phyloP scores from a whole-genome alignment of 495 filamentous ascomycete genomes.

The Penicillium crystallinum region DNA sequence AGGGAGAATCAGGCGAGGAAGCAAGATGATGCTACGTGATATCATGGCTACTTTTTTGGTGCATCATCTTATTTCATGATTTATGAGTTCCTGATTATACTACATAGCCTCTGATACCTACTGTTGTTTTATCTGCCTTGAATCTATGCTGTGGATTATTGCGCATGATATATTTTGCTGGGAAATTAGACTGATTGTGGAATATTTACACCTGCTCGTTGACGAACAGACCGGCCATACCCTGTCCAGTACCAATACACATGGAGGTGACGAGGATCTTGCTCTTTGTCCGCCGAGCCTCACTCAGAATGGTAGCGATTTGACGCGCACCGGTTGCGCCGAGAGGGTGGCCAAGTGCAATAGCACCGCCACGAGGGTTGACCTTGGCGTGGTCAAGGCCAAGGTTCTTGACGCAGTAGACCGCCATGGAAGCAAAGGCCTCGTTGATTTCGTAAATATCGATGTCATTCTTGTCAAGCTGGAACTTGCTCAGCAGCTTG shows the following conservation, averaged over 20 bases:
- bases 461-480: conserved; percentile 71
- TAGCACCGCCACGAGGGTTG: conserved; percentile 80
- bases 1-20: conserved; percentile 42
- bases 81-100: neutral
- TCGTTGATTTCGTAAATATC: conserved; percentile 95
- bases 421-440: conserved; percentile 95
- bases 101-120: neutral
- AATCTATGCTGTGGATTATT: neutral
- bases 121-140: neutral
- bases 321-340: conserved; percentile 75
- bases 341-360: conserved; percentile 77
- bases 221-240: conserved; percentile 82
- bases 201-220: conserved; percentile 59
- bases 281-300: conserved; percentile 71
- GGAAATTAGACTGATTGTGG: neutral
- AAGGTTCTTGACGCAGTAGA: conserved; percentile 79
- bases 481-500: conserved; percentile 80
- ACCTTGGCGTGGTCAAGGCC: conserved; percentile 78
- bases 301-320: conserved; percentile 78
- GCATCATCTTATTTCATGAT: neutral
- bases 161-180: neutral
- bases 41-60: neutral
- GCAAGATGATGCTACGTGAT: conserved; percentile 22
- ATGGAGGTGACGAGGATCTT: conserved; percentile 81
- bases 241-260: conserved; percentile 81